These are phyloP conservation scores for Sporothrix brasiliensis DNA, from an alignment of 2,329 filamentous ascomycete species.

Conservation along the genomic window DNA sequence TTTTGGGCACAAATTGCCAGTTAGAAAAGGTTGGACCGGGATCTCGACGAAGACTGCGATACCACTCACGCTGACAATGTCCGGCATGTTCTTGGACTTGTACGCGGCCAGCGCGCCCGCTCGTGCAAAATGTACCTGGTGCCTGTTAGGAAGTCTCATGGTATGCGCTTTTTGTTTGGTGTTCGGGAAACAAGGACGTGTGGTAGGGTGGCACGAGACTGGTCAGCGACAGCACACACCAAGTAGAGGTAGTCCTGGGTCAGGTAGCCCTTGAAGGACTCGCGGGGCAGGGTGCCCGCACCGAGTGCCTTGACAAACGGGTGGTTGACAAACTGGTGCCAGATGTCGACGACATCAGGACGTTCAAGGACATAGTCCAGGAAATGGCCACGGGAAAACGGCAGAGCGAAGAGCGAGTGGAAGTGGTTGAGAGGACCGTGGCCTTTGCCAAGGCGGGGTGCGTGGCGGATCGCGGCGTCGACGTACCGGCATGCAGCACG, in stretches of 20 bases:
- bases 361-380: slow-evolving; percentile 79
- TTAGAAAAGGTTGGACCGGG: not conserved
- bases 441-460: slow-evolving; percentile 64
- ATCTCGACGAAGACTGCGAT: not conserved
- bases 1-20: slow-evolving; percentile 26
- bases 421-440: slow-evolving; percentile 78
- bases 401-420: slow-evolving; percentile 68
- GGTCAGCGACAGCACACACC: slow-evolving; percentile 49
- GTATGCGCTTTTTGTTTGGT: not conserved
- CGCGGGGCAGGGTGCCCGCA: slow-evolving; percentile 70
- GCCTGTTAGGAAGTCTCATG: not conserved
- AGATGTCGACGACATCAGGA: slow-evolving; percentile 71
- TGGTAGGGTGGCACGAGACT: too few species aligned
- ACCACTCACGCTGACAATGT: slow-evolving; percentile 67
- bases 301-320: slow-evolving; percentile 79
- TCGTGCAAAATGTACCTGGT: slow-evolving; percentile 70
- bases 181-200: not conserved
- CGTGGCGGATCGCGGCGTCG: slow-evolving; percentile 69
- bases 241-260: slow-evolving; percentile 92
- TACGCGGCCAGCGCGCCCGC: slow-evolving; percentile 85
- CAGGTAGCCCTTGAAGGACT: slow-evolving; percentile 85
- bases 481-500: slow-evolving; percentile 70
- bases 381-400: slow-evolving; percentile 74
- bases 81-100: slow-evolving; percentile 73
- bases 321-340: slow-evolving; percentile 78